Evolutionary conservation across 148 eudicot genomes (phyloP), one percentile per base, ranked within the genome.

Genomic region (Agrostemma githago): DNA sequence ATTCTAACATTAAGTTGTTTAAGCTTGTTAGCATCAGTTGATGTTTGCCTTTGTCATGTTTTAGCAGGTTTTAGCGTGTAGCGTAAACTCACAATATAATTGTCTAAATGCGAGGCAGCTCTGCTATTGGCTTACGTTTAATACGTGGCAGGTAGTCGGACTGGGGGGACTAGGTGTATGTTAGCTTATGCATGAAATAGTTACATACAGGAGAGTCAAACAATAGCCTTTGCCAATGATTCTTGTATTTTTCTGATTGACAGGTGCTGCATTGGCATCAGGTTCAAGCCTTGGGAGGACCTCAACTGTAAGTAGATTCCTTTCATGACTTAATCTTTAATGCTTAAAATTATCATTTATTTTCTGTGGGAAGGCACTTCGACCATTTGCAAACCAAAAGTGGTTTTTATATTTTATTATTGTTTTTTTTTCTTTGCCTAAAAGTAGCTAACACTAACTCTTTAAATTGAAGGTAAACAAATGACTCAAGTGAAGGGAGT

Each of bases 241-340:
- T 53, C 21, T 6, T 62, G 68, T 68, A 15, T 66, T 74, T 74
- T 70, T 38, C 51, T 83, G 48, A 40, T 59, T 37, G 54, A 70
- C 83, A 95, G 97, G 96, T 72, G 88, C 91, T 83, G 91, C 91
- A 70, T 81, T 84, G 73, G 96, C 87, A 66, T 91, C 97, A 62
- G 97, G 96, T 62, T 84, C 96, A 73, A 95, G 97, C 88, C 90
- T 92, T 69, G 85, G 84, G 20, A 83, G 84, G 20, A 83, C 84
- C 46, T 43, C 75, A 77, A 77, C 90, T 68, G 98, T 95, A 75
- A 88, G 97, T 84, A 14, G 54, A 72, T 65, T 34, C 26, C 14
- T 3, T 41, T 51, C 21, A 10, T 48, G 59, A 46, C 71, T 15
- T 65, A 1, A 40, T 14, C 8, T 9, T 16, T 65, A 2, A 2